Evolutionary conservation across 2,329 filamentous ascomycete species (phyloP).

Genomic region (Aureobasidium sp.): DNA sequence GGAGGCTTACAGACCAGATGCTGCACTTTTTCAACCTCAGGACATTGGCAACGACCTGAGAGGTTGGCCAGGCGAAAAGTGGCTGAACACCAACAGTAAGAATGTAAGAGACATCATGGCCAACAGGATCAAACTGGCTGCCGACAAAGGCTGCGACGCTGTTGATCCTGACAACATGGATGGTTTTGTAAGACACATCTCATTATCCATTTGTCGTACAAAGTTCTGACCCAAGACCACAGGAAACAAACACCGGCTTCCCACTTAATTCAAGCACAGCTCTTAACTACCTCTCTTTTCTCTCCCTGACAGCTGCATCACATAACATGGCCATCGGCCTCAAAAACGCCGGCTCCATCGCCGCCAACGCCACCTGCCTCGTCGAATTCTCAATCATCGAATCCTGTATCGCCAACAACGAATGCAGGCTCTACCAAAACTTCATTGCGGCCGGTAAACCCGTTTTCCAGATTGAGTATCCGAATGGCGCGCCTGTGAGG

Average conservation of each 20-base stretch:
- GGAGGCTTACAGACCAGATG: slow-evolving; percentile 57
- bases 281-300: slow-evolving; percentile 53
- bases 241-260: slow-evolving; percentile 55
- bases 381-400: slow-evolving; percentile 65
- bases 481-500: slow-evolving; percentile 40
- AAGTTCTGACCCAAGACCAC: neutral
- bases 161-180: slow-evolving; percentile 30
- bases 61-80: slow-evolving; percentile 61
- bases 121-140: slow-evolving; percentile 52
- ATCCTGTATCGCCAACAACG: slow-evolving; percentile 55
- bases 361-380: slow-evolving; percentile 42
- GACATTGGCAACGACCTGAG: slow-evolving; percentile 55
- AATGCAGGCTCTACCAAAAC: slow-evolving; percentile 52
- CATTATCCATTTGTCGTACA: neutral
- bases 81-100: slow-evolving; percentile 53
- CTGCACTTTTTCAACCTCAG: slow-evolving; percentile 43
- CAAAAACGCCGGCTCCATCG: slow-evolving; percentile 61
- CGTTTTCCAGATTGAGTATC: slow-evolving; percentile 69
- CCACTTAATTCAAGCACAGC: slow-evolving; percentile 50
- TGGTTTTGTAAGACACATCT: slow-evolving; percentile 15
- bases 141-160: slow-evolving; percentile 33
- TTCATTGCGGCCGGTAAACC: slow-evolving; percentile 58
- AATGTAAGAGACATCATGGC: slow-evolving; percentile 61
- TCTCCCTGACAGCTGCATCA: slow-evolving; percentile 48
- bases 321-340: slow-evolving; percentile 57